Percentiles rank a stretch among this genome's conserved stretches.
These are phyloP conservation scores for Diversispora eburnea DNA, from an alignment of 192 early-diverging fungal genomes.

Conservation along the genomic window DNA sequence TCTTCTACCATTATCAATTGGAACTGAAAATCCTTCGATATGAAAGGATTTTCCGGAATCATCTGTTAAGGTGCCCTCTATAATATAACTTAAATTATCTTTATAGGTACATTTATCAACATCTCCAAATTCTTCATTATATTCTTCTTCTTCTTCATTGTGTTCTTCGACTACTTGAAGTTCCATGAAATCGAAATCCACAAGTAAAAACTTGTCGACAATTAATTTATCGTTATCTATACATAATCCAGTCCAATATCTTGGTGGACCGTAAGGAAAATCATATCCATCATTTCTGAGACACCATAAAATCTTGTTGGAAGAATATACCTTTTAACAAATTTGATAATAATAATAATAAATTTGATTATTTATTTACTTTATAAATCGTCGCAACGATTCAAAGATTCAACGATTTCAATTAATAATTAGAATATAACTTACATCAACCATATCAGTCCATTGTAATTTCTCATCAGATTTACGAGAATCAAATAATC, in stretches of 20 bases:
- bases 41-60: not conserved
- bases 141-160: not conserved
- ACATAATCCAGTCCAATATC: conserved; percentile 8
- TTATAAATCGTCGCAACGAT: too few species aligned
- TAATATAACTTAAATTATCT: not conserved
- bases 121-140: not conserved
- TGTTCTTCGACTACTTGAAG: not conserved
- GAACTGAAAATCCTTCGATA: not conserved
- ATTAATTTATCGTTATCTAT: not conserved
- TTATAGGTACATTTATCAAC: conserved; percentile 1
- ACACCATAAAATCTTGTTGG: conserved; percentile 19
- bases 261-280: not conserved
- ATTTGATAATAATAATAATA: conserved; percentile 1
- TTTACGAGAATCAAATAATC: conserved; percentile 16
- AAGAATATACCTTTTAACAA: conserved; percentile 3
- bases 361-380: not conserved
- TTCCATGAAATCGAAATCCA: conserved; percentile 1
- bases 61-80: conserved; percentile 1
- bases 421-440: not conserved
- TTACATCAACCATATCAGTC: conserved; percentile 24
- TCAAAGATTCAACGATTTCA: too few species aligned
- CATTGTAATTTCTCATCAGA: conserved; percentile 15
- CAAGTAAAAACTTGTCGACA: not conserved
- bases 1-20: conserved; percentile 11
- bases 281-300: conserved; percentile 17